Evolutionary conservation across 495 filamentous ascomycete genomes (phyloP).

Genomic region (Aspergillus cavernicola): DNA sequence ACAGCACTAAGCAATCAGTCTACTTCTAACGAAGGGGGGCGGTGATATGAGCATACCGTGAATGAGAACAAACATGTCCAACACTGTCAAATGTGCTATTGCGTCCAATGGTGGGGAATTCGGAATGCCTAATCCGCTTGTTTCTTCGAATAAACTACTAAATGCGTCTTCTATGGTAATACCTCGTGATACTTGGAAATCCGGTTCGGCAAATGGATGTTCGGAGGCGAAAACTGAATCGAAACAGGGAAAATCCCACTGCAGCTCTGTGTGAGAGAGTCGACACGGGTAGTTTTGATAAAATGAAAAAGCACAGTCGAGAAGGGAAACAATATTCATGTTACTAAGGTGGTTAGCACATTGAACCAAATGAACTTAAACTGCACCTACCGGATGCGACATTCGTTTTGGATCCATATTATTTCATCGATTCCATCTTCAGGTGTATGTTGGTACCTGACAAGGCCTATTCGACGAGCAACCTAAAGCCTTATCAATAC

Average conservation of each 20-base stretch:
- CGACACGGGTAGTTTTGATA: slow-evolving; percentile 45
- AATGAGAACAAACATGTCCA: slow-evolving; percentile 46
- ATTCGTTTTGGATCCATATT: slow-evolving; percentile 45
- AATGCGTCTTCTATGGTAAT: slow-evolving; percentile 34
- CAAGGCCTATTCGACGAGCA: slow-evolving; percentile 36
- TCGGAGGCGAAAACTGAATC: slow-evolving; percentile 34
- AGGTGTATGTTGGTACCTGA: slow-evolving; percentile 29
- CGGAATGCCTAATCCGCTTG: slow-evolving; percentile 5
- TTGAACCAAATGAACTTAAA: too few relatives aligned
- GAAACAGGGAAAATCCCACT: slow-evolving; percentile 38
- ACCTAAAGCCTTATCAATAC: slow-evolving; percentile 21
- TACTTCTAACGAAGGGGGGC: not conserved
- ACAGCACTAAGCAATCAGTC: slow-evolving; percentile 28
- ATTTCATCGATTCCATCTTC: slow-evolving; percentile 29
- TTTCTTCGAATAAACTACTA: slow-evolving; percentile 30
- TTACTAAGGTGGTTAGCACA: slow-evolving; percentile 27
- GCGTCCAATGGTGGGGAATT: slow-evolving; percentile 4
- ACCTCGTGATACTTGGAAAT: slow-evolving; percentile 33
- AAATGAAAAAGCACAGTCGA: slow-evolving; percentile 46
- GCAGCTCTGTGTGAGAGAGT: slow-evolving; percentile 33
- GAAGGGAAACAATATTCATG: slow-evolving; percentile 33
- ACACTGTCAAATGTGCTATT: slow-evolving; percentile 23
- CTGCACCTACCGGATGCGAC: slow-evolving; percentile 42
- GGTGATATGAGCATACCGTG: slow-evolving; percentile 36
- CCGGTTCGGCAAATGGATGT: slow-evolving; percentile 39